Percentiles rank a stretch among this genome's conserved stretches.
Evolutionary conservation across 164 flowering plant species (phyloP).

Genomic region (Kalanchoe fedtschenkoi): DNA sequence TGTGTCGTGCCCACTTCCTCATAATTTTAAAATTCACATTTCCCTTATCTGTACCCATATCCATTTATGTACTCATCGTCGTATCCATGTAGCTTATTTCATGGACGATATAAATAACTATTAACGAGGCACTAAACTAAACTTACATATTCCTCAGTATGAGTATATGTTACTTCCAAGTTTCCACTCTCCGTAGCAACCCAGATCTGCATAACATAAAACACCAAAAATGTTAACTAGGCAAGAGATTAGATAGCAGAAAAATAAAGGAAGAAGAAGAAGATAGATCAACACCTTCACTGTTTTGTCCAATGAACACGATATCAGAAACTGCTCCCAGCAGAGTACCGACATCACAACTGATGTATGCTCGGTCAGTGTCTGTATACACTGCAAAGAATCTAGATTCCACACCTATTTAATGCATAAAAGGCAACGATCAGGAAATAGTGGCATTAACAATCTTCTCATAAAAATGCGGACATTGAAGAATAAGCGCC

Average conservation of each 20-base stretch:
- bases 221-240: not conserved
- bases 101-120: not conserved
- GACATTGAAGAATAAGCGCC: not conserved
- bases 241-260: not conserved
- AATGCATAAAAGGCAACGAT: not conserved
- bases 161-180: conserved; percentile 86
- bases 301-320: conserved; percentile 81
- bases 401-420: conserved; percentile 87
- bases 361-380: conserved; percentile 57
- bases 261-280: not conserved
- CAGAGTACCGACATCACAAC: conserved; percentile 92
- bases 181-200: conserved; percentile 65
- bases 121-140: not conserved
- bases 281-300: conserved; percentile 47
- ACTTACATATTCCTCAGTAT: conserved; percentile 79
- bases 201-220: conserved; percentile 65
- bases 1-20: too few species aligned
- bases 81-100: too few species aligned
- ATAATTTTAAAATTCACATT: too few species aligned
- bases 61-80: too few species aligned
- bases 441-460: not conserved
- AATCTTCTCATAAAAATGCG: not conserved
- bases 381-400: conserved; percentile 72
- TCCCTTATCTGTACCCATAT: too few species aligned
- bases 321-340: conserved; percentile 87